phyloP scores from a whole-genome alignment of 1,284 basidiomycete genomes.

The Fistulinella cinereoalba region DNA sequence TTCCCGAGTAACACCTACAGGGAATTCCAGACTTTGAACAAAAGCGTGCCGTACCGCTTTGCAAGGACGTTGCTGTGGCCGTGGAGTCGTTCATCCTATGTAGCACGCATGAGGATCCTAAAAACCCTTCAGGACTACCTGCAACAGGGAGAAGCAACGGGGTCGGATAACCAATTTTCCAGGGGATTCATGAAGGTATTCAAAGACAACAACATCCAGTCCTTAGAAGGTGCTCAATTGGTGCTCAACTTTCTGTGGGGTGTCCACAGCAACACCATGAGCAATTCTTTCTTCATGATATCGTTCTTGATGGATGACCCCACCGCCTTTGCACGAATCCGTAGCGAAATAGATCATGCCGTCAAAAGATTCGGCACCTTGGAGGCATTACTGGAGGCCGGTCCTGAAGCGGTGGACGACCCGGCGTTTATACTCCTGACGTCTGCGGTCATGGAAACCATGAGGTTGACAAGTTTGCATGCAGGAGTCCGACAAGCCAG shows the following conservation, averaged over 20 bases:
- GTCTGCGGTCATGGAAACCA: conserved; percentile 30
- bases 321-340: conserved; percentile 13
- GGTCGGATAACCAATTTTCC: conserved; percentile 10
- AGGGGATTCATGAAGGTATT: conserved; percentile 16
- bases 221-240: conserved; percentile 19
- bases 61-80: conserved; percentile 9
- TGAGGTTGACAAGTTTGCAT: conserved; percentile 21
- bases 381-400: conserved; percentile 11
- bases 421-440: conserved; percentile 22
- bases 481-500: conserved; percentile 14
- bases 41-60: conserved; percentile 22
- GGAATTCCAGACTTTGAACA: conserved; percentile 22
- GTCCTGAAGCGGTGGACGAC: conserved; percentile 17
- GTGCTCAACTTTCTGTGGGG: conserved; percentile 27
- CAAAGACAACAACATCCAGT: conserved; percentile 16
- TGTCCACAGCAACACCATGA: conserved; percentile 23
- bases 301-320: conserved; percentile 18
- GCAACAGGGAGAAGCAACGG: conserved; percentile 4
- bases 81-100: conserved; percentile 15
- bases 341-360: conserved; percentile 21
- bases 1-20: conserved; percentile 19
- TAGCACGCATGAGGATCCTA: conserved; percentile 14
- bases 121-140: conserved; percentile 13
- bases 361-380: conserved; percentile 13
- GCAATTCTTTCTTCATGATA: conserved; percentile 19